These are phyloP conservation scores for Crassisporium funariophilum DNA, from an alignment of 768 basidiomycete species.

Conservation along the genomic window DNA sequence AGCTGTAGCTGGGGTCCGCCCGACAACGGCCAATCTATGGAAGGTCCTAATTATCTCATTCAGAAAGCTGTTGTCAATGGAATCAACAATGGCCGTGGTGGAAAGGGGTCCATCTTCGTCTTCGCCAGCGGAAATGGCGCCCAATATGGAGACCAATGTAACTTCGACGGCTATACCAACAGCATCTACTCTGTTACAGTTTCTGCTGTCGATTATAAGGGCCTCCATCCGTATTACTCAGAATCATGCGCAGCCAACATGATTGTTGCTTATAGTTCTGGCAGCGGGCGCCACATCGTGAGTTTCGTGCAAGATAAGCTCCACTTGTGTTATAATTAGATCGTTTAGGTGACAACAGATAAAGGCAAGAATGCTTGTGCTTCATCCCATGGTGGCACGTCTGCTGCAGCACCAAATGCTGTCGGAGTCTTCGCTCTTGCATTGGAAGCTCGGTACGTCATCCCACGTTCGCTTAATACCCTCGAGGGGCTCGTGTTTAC, in stretches of 20 bases:
- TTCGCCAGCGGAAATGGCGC: slow-evolving; percentile 99
- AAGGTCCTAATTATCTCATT: slow-evolving; percentile 88
- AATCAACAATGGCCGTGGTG: slow-evolving; percentile 83
- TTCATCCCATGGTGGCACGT: slow-evolving; percentile 88
- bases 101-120: slow-evolving; percentile 93
- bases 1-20: slow-evolving; percentile 99
- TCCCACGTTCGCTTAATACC: slow-evolving; percentile 1
- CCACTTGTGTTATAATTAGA: slow-evolving; percentile 4
- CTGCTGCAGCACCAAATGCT: slow-evolving; percentile 96
- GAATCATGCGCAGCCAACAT: slow-evolving; percentile 98
- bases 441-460: slow-evolving; percentile 75
- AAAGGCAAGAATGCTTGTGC: slow-evolving; percentile 85
- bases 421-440: slow-evolving; percentile 93
- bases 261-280: slow-evolving; percentile 95
- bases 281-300: slow-evolving; percentile 91
- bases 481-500: slow-evolving; percentile 7
- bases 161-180: slow-evolving; percentile 99
- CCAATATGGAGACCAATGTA: slow-evolving; percentile 90
- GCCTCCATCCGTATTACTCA: slow-evolving; percentile 94
- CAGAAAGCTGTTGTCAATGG: slow-evolving; percentile 94
- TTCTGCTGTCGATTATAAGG: slow-evolving; percentile 91
- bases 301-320: slow-evolving; percentile 31
- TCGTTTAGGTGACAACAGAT: slow-evolving; percentile 86
- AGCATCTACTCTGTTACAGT: slow-evolving; percentile 96
- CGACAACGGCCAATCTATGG: slow-evolving; percentile 94